Evolutionary conservation across 2,329 filamentous ascomycete genomes (phyloP).

Genomic region (Trematosphaeria pertusa): DNA sequence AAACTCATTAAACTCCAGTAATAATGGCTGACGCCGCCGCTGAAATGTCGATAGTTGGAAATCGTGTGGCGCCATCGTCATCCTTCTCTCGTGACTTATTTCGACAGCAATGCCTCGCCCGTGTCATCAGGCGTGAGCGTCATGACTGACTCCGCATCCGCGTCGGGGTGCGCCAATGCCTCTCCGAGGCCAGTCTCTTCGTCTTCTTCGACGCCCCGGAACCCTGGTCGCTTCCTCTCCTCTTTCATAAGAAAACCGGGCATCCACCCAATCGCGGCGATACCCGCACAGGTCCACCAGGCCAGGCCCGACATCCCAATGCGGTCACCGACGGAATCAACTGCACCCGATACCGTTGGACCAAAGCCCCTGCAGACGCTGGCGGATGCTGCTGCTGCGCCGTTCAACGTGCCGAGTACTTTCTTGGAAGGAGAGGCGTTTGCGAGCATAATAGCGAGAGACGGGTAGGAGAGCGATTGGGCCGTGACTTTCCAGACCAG

Average conservation of each 20-base stretch:
- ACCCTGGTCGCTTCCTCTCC: conserved; percentile 50
- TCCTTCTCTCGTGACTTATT: conserved; percentile 31
- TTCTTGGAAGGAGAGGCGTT: conserved; percentile 85
- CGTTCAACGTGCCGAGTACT: conserved; percentile 90
- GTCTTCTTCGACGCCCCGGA: conserved; percentile 32
- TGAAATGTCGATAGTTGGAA: conserved; percentile 10
- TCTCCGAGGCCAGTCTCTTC: conserved; percentile 39
- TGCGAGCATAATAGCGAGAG: conserved; percentile 85
- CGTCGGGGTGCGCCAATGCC: conserved; percentile 24
- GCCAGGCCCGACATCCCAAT: conserved; percentile 85
- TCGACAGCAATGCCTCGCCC: conserved; percentile 37
- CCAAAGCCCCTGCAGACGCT: conserved; percentile 88
- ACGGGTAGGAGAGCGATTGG: conserved; percentile 88
- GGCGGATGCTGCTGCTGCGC: conserved; percentile 87
- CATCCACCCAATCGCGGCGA: conserved; percentile 71
- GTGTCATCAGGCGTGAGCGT: conserved; percentile 42
- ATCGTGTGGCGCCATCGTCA: conserved; percentile 21
- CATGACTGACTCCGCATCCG: conserved; percentile 41
- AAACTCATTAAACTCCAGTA: conserved; percentile 20
- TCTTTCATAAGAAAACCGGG: conserved; percentile 70
- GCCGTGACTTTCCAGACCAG: conserved; percentile 94
- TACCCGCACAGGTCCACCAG: conserved; percentile 88
- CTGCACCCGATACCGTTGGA: conserved; percentile 82
- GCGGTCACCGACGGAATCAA: conserved; percentile 81
- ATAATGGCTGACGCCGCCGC: conserved; percentile 9